Base-by-base conservation (phyloP, 2,329 filamentous ascomycete genomes). In the Emmonsiellopsis sp. region DNA sequence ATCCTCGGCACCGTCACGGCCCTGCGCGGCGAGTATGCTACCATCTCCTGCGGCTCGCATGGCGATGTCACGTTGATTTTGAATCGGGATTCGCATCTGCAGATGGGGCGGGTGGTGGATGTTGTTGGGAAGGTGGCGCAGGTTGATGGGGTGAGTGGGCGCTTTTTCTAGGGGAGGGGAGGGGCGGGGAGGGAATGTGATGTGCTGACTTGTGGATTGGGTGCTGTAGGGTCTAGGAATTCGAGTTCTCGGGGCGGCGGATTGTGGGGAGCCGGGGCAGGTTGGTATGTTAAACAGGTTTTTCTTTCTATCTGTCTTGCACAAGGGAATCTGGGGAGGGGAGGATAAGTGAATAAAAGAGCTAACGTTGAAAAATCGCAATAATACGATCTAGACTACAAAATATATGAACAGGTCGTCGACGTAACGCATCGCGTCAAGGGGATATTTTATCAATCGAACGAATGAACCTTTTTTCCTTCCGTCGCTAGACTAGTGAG, bases 1-100 rank as follows among this genome's bases (percentile, higher is more conserved):
- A 77, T 97, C 53, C 79, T 95, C 5, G 93, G 93, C 63, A 90
- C 86, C 63, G 90, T 97, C 46, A 80, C 82, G 3, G 85, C 93
- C 63, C 77, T 97, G 26, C 84, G 85, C 50, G 91, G 91, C 60
- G 87, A 93, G 51, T 80, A 81, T 50, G 92, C 90, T 0, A 82
- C 83, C 5, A 80, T 97, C 32, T 89, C 95, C 54, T 85, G 89
- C 5, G 85, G 77, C 2, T 62, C 59, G 30, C 66, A 83, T 30
- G 92, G 92, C 0, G 79, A 83, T 20, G 81, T 96, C 30, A 87
- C 84, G 0, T 77, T 89, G 1, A 74, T 86, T 15, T 69, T 97
- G 59, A 90, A 88, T 66, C 78, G 85, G 31, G 68, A 72, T 57
- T 70, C 68, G 49, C 72, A 72, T 59, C 55, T 75, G 34, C 71